Percentiles rank a stretch among this genome's conserved stretches.
These are phyloP conservation scores for Maudiozyma bulderi DNA, from an alignment of 805 yeast species.

Conservation along the genomic window DNA sequence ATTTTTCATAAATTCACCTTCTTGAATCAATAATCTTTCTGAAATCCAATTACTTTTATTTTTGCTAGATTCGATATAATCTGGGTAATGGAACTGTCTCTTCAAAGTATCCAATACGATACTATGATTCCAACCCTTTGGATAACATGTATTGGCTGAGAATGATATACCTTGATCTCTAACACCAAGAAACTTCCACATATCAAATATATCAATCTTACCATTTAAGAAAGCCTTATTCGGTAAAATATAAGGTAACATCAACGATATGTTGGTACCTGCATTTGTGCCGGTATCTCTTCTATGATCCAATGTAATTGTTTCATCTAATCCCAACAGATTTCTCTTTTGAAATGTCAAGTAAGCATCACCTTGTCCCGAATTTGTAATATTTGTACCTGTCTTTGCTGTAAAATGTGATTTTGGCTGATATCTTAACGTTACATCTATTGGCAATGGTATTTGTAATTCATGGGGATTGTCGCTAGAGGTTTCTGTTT, in stretches of 20 bases:
- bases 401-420: constrained; percentile 66
- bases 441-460: constrained; percentile 2
- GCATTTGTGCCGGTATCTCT: constrained; percentile 52
- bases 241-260: constrained; percentile 34
- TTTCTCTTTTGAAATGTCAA: constrained; percentile 57
- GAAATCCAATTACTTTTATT: constrained; percentile 39
- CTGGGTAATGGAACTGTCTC: constrained; percentile 25
- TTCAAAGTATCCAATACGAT: constrained; percentile 21
- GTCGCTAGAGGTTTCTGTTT: neutral
- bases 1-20: constrained; percentile 56
- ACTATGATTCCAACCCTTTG: constrained; percentile 5
- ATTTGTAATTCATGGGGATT: neutral
- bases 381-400: constrained; percentile 89
- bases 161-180: constrained; percentile 6
- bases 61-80: constrained; percentile 11
- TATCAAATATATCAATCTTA: constrained; percentile 39
- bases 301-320: constrained; percentile 44
- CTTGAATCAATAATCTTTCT: constrained; percentile 44
- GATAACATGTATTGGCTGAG: constrained; percentile 5
- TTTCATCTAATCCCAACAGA: constrained; percentile 62
- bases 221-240: constrained; percentile 41
- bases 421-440: constrained; percentile 7
- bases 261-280: constrained; percentile 3
- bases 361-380: constrained; percentile 88
- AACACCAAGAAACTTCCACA: constrained; percentile 7